phyloP scores from a whole-genome alignment of 345 rosid species.

The Lenwebbia sp. region DNA sequence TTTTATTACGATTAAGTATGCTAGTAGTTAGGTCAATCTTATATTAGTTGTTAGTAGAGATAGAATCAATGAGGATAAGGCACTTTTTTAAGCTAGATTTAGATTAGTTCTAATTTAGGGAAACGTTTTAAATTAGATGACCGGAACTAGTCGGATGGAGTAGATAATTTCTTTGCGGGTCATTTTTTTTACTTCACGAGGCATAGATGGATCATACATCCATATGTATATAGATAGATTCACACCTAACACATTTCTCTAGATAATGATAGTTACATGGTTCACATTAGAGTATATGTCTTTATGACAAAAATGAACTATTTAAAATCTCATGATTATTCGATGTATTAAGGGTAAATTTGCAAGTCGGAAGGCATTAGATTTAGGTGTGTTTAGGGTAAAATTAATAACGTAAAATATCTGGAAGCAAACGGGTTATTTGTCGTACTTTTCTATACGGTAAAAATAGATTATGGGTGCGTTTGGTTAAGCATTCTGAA shows the following conservation, averaged over 20 bases:
- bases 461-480: neutral
- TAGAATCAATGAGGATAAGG: too few species aligned
- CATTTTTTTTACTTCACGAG: too few species aligned
- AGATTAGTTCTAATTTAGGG: too few species aligned
- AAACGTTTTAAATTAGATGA: too few species aligned
- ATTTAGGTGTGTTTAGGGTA: neutral
- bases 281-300: neutral
- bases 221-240: too few species aligned
- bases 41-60: neutral
- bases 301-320: neutral
- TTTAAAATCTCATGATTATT: neutral
- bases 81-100: too few species aligned
- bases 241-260: too few species aligned
- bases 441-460: too few species aligned
- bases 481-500: too few species aligned
- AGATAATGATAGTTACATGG: neutral
- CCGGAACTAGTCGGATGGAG: too few species aligned
- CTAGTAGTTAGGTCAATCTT: neutral
- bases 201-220: too few species aligned
- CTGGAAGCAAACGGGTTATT: neutral
- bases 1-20: neutral
- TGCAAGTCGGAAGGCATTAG: neutral
- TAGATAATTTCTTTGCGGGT: too few species aligned
- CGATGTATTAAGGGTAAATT: neutral
- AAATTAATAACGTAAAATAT: neutral